These are phyloP conservation scores for Colletotrichum higginsianum DNA, from an alignment of 2,329 filamentous ascomycete genomes.

Conservation along the genomic window DNA sequence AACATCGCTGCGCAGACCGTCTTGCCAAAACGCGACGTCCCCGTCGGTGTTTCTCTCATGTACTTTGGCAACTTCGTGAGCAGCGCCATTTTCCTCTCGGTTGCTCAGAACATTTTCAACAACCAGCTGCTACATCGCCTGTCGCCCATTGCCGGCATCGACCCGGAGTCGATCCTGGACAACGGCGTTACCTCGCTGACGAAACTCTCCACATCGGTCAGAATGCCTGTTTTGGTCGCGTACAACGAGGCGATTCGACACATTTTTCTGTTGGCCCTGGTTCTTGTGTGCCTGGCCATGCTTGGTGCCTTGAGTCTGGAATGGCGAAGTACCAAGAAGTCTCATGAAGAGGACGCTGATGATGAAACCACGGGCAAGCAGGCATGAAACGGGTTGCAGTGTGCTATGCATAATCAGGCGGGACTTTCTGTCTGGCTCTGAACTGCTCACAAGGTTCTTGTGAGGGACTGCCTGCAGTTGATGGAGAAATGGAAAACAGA, in stretches of 20 bases:
- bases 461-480: too few species aligned
- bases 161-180: conserved; percentile 50
- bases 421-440: too few species aligned
- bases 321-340: conserved; percentile 60
- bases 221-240: conserved; percentile 49
- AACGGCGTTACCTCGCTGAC: conserved; percentile 53
- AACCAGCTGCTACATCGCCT: conserved; percentile 60
- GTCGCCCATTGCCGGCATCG: conserved; percentile 52
- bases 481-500: too few species aligned
- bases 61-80: conserved; percentile 62
- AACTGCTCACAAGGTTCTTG: too few species aligned
- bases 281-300: conserved; percentile 63
- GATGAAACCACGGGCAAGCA: background rate
- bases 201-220: conserved; percentile 1
- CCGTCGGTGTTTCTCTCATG: conserved; percentile 61
- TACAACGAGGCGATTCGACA: conserved; percentile 71
- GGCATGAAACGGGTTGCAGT: too few species aligned
- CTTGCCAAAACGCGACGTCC: conserved; percentile 57
- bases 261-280: conserved; percentile 69
- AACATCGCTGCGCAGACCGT: conserved; percentile 62
- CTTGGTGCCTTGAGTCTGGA: conserved; percentile 67
- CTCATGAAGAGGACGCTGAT: conserved; percentile 10
- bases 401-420: too few species aligned
- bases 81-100: conserved; percentile 64
- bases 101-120: conserved; percentile 66